Conservation (phyloP, 2,329 filamentous ascomycete genomes). For the Hymenoscyphus scutula region DNA sequence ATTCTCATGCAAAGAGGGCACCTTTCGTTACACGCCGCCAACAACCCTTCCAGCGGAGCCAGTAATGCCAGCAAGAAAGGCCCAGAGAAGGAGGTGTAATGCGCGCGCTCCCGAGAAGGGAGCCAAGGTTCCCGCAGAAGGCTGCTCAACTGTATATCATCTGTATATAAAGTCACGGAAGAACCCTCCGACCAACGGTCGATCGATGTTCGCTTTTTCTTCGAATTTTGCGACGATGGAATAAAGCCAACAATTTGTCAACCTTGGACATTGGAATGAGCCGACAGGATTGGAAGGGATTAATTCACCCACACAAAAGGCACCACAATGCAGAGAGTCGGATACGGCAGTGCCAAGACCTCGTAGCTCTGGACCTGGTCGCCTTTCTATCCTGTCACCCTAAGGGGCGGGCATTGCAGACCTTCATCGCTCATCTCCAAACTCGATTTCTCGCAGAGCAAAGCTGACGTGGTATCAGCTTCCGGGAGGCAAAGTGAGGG, state of each 20-base stretch:
- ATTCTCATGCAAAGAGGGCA: slow-evolving; percentile 8
- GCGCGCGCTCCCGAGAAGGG: slow-evolving; percentile 10
- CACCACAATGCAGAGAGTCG: slow-evolving; percentile 11
- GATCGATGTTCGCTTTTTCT: neutral
- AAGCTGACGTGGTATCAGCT: slow-evolving; percentile 1
- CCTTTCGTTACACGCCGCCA: slow-evolving; percentile 17
- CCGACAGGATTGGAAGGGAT: neutral
- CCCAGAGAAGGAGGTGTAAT: slow-evolving; percentile 5
- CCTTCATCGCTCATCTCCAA: neutral
- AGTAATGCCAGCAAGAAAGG: neutral
- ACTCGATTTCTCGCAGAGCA: neutral
- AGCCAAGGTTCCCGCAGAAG: slow-evolving; percentile 8
- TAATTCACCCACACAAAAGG: slow-evolving; percentile 1
- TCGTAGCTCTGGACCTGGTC: neutral
- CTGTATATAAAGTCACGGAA: slow-evolving; percentile 4
- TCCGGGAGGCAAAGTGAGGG: neutral
- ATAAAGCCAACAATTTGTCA: neutral
- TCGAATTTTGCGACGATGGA: neutral
- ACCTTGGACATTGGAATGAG: slow-evolving; percentile 2
- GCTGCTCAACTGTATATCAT: slow-evolving; percentile 1
- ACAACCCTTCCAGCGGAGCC: neutral
- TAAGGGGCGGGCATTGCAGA: neutral
- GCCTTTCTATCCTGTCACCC: neutral
- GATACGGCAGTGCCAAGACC: slow-evolving; percentile 7
- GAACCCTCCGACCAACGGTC: neutral